Conservation (phyloP, 495 filamentous ascomycete genomes). For the Talaromyces adpressus region DNA sequence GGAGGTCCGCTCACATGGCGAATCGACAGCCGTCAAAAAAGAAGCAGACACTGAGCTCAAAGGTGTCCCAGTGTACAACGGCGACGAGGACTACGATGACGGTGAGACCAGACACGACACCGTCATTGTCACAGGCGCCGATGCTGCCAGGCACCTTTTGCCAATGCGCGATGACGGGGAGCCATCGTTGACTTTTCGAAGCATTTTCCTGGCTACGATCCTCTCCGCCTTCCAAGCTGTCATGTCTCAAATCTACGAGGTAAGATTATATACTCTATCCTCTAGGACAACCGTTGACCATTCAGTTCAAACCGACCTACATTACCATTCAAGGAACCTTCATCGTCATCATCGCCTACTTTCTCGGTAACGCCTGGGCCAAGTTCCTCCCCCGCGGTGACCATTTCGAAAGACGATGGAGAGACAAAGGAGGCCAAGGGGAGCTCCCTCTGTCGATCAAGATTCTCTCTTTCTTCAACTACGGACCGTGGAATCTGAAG, state of each 20-base stretch:
- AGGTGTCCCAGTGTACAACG: not conserved
- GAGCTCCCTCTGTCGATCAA: slow-evolving; percentile 15
- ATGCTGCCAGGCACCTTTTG: slow-evolving; percentile 27
- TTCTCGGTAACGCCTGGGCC: slow-evolving; percentile 33
- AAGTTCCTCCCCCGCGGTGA: slow-evolving; percentile 34
- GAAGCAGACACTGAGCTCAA: not conserved
- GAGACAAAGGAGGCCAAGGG: slow-evolving; percentile 16
- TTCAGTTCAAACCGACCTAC: slow-evolving; percentile 25
- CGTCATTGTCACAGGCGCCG: slow-evolving; percentile 22
- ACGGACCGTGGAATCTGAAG: slow-evolving; percentile 25
- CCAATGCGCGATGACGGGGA: slow-evolving; percentile 40
- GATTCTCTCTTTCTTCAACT: slow-evolving; percentile 21
- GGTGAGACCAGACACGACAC: slow-evolving; percentile 12
- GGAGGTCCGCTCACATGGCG: not conserved
- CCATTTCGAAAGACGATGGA: slow-evolving; percentile 22
- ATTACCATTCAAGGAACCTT: slow-evolving; percentile 27
- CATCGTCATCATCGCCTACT: slow-evolving; percentile 35
- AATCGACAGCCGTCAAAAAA: not conserved
- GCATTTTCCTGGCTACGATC: slow-evolving; percentile 32
- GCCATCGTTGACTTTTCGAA: slow-evolving; percentile 37
- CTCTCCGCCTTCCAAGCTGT: slow-evolving; percentile 41
- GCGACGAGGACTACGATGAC: slow-evolving; percentile 3
- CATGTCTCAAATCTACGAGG: slow-evolving; percentile 41
- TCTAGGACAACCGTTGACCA: too few relatives aligned
- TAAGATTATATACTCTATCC: too few relatives aligned